These are phyloP conservation scores for Aureobasidium mangrovei DNA, from an alignment of 2,329 filamentous ascomycete species.

Conservation along the genomic window DNA sequence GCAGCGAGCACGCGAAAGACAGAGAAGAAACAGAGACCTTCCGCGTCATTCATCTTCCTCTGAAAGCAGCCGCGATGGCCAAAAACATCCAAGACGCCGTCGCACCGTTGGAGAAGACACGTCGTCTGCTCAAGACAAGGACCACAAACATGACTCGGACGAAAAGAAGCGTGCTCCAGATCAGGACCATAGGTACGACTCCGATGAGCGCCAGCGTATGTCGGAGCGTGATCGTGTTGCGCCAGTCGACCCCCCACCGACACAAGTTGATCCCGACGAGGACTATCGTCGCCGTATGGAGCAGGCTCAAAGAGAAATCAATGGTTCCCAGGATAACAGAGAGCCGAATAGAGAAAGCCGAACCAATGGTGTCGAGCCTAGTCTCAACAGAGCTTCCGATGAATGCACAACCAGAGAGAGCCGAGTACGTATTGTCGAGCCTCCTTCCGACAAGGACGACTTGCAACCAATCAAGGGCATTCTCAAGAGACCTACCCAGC, in stretches of 20 bases:
- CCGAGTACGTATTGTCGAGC: conserved; percentile 56
- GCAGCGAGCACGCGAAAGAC: conserved; percentile 21
- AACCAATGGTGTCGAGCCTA: neutral
- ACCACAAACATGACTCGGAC: conserved; percentile 6
- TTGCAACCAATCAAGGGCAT: conserved; percentile 70
- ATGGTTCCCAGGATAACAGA: neutral
- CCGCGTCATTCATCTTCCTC: conserved; percentile 16
- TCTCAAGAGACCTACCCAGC: conserved; percentile 68
- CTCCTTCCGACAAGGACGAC: conserved; percentile 56
- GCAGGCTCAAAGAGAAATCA: conserved; percentile 22
- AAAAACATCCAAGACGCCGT: conserved; percentile 15
- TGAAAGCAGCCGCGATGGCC: conserved; percentile 11
- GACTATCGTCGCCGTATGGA: conserved; percentile 43
- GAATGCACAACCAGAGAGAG: conserved; percentile 21
- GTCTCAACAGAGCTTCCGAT: conserved; percentile 11
- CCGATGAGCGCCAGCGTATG: conserved; percentile 12
- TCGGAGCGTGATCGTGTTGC: conserved; percentile 20
- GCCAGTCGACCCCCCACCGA: conserved; percentile 20
- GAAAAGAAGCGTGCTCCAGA: conserved; percentile 15
- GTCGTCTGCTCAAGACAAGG: conserved; percentile 12
- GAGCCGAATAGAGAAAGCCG: conserved; percentile 10
- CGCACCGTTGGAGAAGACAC: neutral
- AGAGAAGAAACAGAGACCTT: conserved; percentile 20
- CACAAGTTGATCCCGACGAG: conserved; percentile 38
- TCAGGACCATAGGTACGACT: conserved; percentile 6